Evolutionary conservation across 2,329 filamentous ascomycete genomes (phyloP), one percentile per base, ranked within the genome.

Genomic region (Aschersonia sp.): DNA sequence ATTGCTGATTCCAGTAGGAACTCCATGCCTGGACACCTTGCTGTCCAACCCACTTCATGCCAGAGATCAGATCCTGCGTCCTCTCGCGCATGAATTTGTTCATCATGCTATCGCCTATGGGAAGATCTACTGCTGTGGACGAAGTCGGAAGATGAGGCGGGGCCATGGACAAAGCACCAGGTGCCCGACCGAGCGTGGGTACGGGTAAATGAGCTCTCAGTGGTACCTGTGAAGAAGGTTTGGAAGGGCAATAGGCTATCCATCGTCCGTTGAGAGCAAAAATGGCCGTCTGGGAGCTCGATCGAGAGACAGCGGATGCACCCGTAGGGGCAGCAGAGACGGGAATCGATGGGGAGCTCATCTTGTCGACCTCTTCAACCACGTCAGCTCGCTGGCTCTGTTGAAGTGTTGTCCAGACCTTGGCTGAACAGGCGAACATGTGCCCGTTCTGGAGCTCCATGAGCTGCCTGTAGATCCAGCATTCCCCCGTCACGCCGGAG

Each of bases 401-500:
- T 59, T 92, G 86, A 31, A 95, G 70, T 43, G 81, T 82, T 1
- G 92, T 96, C 92, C 92, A 98, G 20, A 94, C 69, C 66, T 98
- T 98, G 28, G 84, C 89, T 48, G 92, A 72, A 57, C 89, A 96
- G 40, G 65, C 70, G 61, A 75, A 82, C 43, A 67, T 54, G 29
- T 66, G 65, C 1, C 63, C 59, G 29, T 74, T 73, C 44, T 66
- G 64, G 1, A 63, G 58, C 48, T 65, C 59, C 7, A 65, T 55
- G 6, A 70, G 61, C 52, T 80, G 75, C 6, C 72, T 68, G 56
- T 76, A 97, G 5, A 95, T 70, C 73, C 85, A 95, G 44, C 91
- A 81, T 65, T 97, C 91, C 9, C 91, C 91, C 45, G 87, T 95
- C 29, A 74, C 67, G 3, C 88, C 89, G 45, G 89, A 96, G 48